phyloP scores from a whole-genome alignment of 2,329 filamentous ascomycete species.

The Fusarium cyanostomum region DNA sequence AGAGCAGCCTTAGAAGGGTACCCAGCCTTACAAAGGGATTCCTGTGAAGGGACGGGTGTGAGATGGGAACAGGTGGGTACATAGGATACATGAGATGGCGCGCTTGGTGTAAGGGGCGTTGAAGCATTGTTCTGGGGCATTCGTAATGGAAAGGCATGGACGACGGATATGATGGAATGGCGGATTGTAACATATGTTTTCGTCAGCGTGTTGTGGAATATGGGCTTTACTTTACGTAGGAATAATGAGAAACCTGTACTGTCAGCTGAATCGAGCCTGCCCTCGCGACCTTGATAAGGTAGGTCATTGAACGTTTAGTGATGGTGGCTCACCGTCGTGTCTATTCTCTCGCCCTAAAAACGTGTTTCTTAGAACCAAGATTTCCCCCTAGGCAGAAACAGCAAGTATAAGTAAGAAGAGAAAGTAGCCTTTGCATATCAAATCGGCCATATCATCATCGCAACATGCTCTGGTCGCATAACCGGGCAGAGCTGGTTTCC shows the following conservation, averaged over 20 bases:
- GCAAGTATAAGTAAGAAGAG: too few relatives aligned
- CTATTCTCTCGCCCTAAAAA: too few relatives aligned
- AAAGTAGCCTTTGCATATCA: too few relatives aligned
- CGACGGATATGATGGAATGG: constrained; percentile 17
- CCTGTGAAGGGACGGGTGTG: constrained; percentile 56
- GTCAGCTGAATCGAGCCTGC: background rate
- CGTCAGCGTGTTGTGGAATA: constrained; percentile 27
- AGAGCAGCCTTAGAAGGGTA: constrained; percentile 70
- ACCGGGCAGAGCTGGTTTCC: too few relatives aligned
- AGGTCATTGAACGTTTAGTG: too few relatives aligned
- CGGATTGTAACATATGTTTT: constrained; percentile 25
- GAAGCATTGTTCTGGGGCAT: constrained; percentile 36
- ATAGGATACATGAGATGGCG: constrained; percentile 26
- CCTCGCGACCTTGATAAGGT: too few relatives aligned
- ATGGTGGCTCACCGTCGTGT: background rate
- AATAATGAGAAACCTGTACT: constrained; percentile 33
- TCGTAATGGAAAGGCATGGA: constrained; percentile 20
- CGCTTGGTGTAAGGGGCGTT: constrained; percentile 36
- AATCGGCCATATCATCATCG: too few relatives aligned
- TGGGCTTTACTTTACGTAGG: constrained; percentile 34
- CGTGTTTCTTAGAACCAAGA: too few relatives aligned
- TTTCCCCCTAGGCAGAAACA: too few relatives aligned
- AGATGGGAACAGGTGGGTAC: constrained; percentile 4
- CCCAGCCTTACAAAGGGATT: constrained; percentile 83
- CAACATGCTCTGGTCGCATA: too few relatives aligned